These are phyloP conservation scores for Talaromyces atroroseus DNA, from an alignment of 2,329 filamentous ascomycete species.

Conservation along the genomic window DNA sequence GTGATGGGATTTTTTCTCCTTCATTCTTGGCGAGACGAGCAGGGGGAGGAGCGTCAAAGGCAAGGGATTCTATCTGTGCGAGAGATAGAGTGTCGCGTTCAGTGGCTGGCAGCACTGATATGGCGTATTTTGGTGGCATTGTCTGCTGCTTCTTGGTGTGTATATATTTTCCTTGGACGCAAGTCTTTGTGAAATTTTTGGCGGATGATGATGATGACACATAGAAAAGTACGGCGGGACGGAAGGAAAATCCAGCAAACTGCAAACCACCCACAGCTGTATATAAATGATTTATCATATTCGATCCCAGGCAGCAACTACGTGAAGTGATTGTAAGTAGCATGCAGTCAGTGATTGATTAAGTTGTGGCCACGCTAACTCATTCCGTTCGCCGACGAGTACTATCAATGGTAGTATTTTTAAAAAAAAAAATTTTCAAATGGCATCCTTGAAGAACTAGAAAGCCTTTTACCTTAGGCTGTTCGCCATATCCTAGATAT, in stretches of 20 bases:
- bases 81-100: constrained; percentile 4
- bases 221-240: neutral
- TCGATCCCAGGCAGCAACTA: no score
- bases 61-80: constrained; percentile 4
- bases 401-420: no score
- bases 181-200: neutral
- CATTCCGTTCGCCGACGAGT: neutral
- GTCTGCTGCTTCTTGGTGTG: neutral
- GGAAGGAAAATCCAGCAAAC: neutral
- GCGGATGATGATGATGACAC: neutral
- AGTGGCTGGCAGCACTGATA: constrained; percentile 4
- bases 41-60: constrained; percentile 3
- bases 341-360: no score
- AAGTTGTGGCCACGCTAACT: neutral
- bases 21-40: neutral
- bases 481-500: no score
- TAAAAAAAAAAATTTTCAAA: no score
- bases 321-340: no score
- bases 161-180: neutral
- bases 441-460: no score
- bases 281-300: neutral
- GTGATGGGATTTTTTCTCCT: neutral
- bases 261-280: neutral
- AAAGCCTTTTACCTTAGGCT: no score
- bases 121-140: constrained; percentile 1